A percentile compares a stretch with the other conserved stretches of the same genome.
phyloP scores from a whole-genome alignment of 2,329 filamentous ascomycete species.

The Ophiostoma himal-ulmi region DNA sequence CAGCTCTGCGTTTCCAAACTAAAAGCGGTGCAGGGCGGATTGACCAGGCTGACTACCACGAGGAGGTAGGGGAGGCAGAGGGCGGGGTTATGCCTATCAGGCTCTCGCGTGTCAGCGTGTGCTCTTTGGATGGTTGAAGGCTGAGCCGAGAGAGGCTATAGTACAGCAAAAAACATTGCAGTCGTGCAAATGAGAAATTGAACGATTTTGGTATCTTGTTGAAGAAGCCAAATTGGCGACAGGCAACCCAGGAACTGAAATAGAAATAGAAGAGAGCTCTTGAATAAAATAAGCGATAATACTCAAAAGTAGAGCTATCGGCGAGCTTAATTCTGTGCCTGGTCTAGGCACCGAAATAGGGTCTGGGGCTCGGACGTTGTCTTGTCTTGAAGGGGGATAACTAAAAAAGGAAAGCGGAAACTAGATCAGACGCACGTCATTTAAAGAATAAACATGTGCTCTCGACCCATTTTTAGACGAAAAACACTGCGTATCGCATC shows the following conservation, averaged over 20 bases:
- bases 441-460: not conserved
- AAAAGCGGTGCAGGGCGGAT: not conserved
- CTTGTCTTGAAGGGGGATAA: not conserved
- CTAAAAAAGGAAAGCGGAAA: not conserved
- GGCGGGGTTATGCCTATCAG: conserved; percentile 3
- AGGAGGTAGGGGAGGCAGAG: conserved; percentile 2
- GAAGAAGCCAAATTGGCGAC: too few relatives aligned
- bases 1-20: not conserved
- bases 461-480: not conserved
- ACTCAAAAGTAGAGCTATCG: not conserved
- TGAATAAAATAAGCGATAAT: too few relatives aligned
- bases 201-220: too few relatives aligned
- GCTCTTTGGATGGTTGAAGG: not conserved
- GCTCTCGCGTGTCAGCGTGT: not conserved
- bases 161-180: not conserved
- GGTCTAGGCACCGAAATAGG: conserved; percentile 1
- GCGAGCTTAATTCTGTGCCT: not conserved
- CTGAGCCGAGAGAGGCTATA: not conserved
- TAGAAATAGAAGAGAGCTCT: not conserved
- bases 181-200: not conserved
- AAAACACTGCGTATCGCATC: not conserved
- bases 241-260: not conserved
- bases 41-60: conserved; percentile 20
- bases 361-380: not conserved
- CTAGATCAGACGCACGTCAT: not conserved